Percentiles rank a stretch among this genome's conserved stretches.
Evolutionary conservation across 495 filamentous ascomycete genomes (phyloP).

Genomic region (Tuber calosporum): DNA sequence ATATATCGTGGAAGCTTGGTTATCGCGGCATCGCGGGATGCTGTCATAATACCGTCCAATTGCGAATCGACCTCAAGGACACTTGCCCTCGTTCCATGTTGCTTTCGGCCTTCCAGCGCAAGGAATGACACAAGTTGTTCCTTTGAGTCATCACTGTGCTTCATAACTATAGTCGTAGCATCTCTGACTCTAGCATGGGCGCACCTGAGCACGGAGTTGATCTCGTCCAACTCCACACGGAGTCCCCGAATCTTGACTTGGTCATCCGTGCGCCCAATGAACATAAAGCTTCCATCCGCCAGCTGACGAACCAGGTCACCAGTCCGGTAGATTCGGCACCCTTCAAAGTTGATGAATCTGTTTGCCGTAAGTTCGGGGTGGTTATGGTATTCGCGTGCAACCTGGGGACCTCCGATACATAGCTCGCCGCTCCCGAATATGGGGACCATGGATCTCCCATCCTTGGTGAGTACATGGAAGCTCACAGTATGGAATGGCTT

Average conservation of each 20-base stretch:
- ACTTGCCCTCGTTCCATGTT: conserved; percentile 34
- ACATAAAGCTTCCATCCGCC: conserved; percentile 46
- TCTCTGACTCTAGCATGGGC: conserved; percentile 46
- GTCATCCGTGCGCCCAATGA: conserved; percentile 48
- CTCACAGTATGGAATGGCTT: conserved; percentile 38
- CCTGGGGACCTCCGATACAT: conserved; percentile 44
- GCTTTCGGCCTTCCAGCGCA: conserved; percentile 37
- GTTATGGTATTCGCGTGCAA: conserved; percentile 46
- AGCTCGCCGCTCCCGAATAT: conserved; percentile 43
- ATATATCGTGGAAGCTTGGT: conserved; percentile 42
- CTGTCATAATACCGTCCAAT: conserved; percentile 14
- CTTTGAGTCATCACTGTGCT: conserved; percentile 53
- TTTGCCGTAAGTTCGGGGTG: conserved; percentile 40
- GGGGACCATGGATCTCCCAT: conserved; percentile 29
- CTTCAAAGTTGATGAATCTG: conserved; percentile 42
- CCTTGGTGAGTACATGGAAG: conserved; percentile 25
- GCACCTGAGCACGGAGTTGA: conserved; percentile 49
- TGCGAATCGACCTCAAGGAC: conserved; percentile 32
- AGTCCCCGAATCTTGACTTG: conserved; percentile 52
- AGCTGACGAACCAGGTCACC: conserved; percentile 50
- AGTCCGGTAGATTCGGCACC: conserved; percentile 47
- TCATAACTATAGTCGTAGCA: conserved; percentile 58
- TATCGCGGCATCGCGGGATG: conserved; percentile 19
- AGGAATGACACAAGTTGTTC: conserved; percentile 65
- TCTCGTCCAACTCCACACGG: conserved; percentile 49